Evolutionary conservation across 116 monocot genomes (phyloP), one percentile per base, ranked within the genome.

Genomic region (Cymodocea nodosa): DNA sequence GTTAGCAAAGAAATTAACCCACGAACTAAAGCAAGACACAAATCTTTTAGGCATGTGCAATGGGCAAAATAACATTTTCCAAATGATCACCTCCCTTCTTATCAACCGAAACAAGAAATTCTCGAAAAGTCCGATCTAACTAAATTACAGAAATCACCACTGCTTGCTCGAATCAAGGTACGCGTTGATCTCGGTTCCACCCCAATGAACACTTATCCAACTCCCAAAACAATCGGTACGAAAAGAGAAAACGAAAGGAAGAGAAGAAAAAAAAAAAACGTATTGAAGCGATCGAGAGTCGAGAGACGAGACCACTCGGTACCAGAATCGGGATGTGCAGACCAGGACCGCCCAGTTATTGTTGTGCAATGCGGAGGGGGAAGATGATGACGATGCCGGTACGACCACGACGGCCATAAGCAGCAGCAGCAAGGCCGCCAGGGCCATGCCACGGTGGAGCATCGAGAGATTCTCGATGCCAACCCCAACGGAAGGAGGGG

Each of bases 281-380:
- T 25, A 60, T 9, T 5, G 25, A 18, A 64, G 25, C 23, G 24
- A 52, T 15, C 50, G 25, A 23, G 20, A 64, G 23, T 20, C 2
- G 16, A 49, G 64, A 64, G 10, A n/a, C 17, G 10, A 3, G 37
- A 36, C 19, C 49, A 12, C n/a, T 67, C 12, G 22, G 24, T 83
- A 95, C 95, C 95, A 90, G 78, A 81, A 95, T 3, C 95, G 87
- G 19, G 95, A 95, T 22, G 90, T 90, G 76, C 95, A 95, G 54
- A 95, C 95, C 52, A 95, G 68, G 20, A 95, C 84, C 30, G 85
- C 95, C 95, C 95, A 90, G 64, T 95, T 95, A 73, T 89, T 94
- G 78, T 79, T 90, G 80, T 95, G 94, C 83, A 90, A 83, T 52
- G 77, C 48, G 1, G 66, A 66, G 14, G 70, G 66, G 57, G 64